Base-by-base conservation (phyloP, 1,284 basidiomycete species). In the Trametes sp. region DNA sequence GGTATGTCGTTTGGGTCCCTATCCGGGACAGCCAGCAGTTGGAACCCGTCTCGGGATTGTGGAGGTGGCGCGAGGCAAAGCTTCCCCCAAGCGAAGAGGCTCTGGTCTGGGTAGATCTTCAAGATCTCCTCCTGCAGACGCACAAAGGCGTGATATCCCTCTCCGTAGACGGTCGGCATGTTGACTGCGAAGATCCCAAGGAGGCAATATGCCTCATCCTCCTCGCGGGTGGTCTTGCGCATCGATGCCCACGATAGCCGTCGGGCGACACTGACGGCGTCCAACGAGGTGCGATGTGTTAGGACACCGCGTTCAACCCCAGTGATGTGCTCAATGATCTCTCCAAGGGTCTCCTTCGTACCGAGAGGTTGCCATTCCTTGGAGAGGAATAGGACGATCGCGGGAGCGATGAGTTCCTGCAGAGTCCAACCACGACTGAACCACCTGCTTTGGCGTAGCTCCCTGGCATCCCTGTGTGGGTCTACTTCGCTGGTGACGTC, bases 341-440 rank as follows among this genome's bases (percentile, higher is more conserved):
- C n/a, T 11, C 23, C 35, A 11, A 61, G 49, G 6, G 24, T 35
- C 24, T n/a, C 14, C 50, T 57, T 61, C 49, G 60, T 57, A 4
- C 60, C 60, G 23, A 61, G 49, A 0, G 38, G 21, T 0, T 50
- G 24, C 60, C 60, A 61, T 1, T 53, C 60, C 26, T 19, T 28
- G 23, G 54, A 50, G 4, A 61, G 29, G 46, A 61, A 61, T 9
- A 57, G 26, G 13, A 57, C 42, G n/a, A 49, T 14, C 14, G 7
- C 23, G 7, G 60, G 49, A 7, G 54, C 60, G n/a, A 61, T 24
- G 26, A 61, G 60, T 35, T 56, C 54, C 26, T 51, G 60, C 13
- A 61, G 31, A 3, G 60, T 56, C 60, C 60, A 57, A 28, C 36
- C 31, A 11, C 31, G 31, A 11, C 6, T 33, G 31, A 33, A 33